Conservation (phyloP, 2,329 filamentous ascomycete genomes). For the Scedosporium dehoogii region DNA sequence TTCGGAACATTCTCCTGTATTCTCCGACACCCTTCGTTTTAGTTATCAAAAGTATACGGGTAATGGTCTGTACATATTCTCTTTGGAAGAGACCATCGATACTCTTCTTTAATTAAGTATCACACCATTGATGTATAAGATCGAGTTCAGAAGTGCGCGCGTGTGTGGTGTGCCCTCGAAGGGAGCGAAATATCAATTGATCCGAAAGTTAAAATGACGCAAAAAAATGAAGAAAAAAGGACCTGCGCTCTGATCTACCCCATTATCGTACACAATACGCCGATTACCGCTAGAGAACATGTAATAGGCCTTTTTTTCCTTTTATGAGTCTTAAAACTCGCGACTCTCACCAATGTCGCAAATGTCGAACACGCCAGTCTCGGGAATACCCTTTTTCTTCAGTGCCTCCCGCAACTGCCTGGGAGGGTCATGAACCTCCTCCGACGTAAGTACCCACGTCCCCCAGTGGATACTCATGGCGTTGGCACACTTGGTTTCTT, state of each 20-base stretch:
- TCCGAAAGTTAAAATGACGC: neutral
- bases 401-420: slow-evolving; percentile 62
- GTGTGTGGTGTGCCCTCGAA: too few relatives aligned
- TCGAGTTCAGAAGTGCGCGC: too few relatives aligned
- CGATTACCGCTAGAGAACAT: too few relatives aligned
- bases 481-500: slow-evolving; percentile 65
- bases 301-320: too few relatives aligned
- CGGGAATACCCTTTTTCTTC: slow-evolving; percentile 52
- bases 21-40: too few relatives aligned
- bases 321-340: slow-evolving; percentile 44
- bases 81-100: too few relatives aligned
- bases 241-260: neutral
- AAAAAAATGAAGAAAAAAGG: neutral
- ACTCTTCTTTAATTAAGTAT: too few relatives aligned
- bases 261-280: neutral
- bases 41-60: too few relatives aligned
- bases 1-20: too few relatives aligned
- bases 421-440: slow-evolving; percentile 80
- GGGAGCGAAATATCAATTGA: too few relatives aligned
- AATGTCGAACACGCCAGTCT: slow-evolving; percentile 68
- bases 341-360: slow-evolving; percentile 78
- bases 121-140: too few relatives aligned
- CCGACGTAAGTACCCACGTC: slow-evolving; percentile 75
- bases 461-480: slow-evolving; percentile 93
- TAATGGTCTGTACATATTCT: too few relatives aligned